These are phyloP conservation scores for Dysphania ambrosioides DNA, from an alignment of 148 eudicot species.

Conservation along the genomic window DNA sequence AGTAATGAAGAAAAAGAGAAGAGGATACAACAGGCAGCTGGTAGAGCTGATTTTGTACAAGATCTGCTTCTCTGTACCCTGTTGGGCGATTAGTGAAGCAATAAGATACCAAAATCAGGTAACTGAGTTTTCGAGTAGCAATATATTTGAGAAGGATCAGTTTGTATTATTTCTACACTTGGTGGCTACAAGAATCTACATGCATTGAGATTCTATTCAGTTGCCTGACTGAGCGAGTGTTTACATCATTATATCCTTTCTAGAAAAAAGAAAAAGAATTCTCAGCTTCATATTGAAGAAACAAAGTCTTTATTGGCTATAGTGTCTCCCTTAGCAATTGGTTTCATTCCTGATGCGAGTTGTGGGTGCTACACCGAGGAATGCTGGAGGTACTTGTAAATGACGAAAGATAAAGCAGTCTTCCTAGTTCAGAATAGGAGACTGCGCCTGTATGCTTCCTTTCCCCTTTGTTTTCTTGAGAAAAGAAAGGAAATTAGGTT, in stretches of 20 bases:
- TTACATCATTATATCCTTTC: slow-evolving; percentile 18
- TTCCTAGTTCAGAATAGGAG: slow-evolving; percentile 9
- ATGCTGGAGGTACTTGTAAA: slow-evolving; percentile 12
- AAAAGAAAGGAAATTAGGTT: neutral
- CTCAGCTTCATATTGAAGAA: slow-evolving; percentile 25
- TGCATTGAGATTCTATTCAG: too few relatives aligned
- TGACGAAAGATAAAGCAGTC: slow-evolving; percentile 8
- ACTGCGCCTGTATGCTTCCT: slow-evolving; percentile 5
- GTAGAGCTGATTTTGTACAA: slow-evolving; percentile 80
- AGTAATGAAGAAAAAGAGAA: slow-evolving; percentile 76
- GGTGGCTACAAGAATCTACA: slow-evolving; percentile 10
- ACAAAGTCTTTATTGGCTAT: slow-evolving; percentile 10
- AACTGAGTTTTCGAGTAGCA: slow-evolving; percentile 15
- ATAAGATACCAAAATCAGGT: slow-evolving; percentile 21
- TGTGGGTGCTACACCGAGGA: slow-evolving; percentile 2
- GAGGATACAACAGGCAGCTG: slow-evolving; percentile 63
- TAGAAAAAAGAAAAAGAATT: neutral
- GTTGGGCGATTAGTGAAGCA: slow-evolving; percentile 45
- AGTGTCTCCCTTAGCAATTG: slow-evolving; percentile 13
- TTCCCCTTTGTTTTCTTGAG: neutral
- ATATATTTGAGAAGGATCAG: slow-evolving; percentile 5
- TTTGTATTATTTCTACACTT: slow-evolving; percentile 16
- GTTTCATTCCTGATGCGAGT: neutral
- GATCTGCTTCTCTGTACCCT: slow-evolving; percentile 72
- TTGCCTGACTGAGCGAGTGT: slow-evolving; percentile 3